phyloP scores from a whole-genome alignment of 2,329 filamentous ascomycete species.

The Calonectria hawksworthii region DNA sequence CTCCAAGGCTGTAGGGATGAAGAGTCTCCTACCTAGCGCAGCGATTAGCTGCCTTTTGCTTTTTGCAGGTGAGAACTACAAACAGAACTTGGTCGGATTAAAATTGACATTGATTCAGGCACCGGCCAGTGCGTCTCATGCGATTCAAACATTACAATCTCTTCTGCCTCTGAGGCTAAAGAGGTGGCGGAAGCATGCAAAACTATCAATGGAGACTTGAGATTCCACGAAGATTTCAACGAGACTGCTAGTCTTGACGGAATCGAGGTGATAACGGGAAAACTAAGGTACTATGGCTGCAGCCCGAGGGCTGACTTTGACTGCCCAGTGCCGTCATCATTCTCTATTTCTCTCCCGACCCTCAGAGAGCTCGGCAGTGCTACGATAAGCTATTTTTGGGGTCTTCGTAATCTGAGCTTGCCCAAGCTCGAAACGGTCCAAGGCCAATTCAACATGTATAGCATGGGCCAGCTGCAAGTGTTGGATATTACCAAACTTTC shows the following conservation, averaged over 20 bases:
- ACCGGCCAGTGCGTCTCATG: background rate
- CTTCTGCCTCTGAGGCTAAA: conserved; percentile 11
- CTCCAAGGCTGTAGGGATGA: background rate
- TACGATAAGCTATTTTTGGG: background rate
- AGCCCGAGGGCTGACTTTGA: background rate
- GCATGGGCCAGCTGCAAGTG: conserved; percentile 13
- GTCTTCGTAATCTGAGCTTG: conserved; percentile 17
- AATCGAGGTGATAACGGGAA: conserved; percentile 18
- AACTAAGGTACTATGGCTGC: background rate
- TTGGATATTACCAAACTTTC: conserved; percentile 29
- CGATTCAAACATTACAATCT: conserved; percentile 17
- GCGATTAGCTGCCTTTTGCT: background rate
- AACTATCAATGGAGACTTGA: conserved; percentile 10
- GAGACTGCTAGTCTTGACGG: conserved; percentile 25
- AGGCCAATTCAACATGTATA: background rate
- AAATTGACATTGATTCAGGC: background rate
- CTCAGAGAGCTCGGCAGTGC: conserved; percentile 12
- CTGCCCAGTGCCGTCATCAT: background rate
- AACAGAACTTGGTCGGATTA: background rate
- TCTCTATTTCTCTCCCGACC: conserved; percentile 19
- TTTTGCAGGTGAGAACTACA: background rate
- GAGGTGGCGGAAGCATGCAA: conserved; percentile 18
- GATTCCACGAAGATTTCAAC: background rate
- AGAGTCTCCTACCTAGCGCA: background rate
- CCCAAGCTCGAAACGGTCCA: conserved; percentile 26